phyloP scores from a whole-genome alignment of 768 basidiomycete genomes.

The Clitopilus hobsonii region DNA sequence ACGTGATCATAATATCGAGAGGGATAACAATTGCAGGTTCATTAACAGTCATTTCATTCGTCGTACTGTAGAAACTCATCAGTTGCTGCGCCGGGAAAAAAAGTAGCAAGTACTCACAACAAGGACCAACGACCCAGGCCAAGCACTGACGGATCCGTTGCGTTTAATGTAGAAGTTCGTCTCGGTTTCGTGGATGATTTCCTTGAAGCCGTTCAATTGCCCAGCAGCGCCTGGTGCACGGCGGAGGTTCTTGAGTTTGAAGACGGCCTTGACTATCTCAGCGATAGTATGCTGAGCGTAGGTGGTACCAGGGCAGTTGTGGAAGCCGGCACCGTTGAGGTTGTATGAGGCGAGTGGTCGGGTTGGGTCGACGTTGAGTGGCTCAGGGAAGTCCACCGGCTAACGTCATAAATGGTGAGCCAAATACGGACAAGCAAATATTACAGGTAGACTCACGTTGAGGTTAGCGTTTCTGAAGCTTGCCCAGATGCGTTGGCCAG shows the following conservation, averaged over 20 bases:
- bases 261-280: slow-evolving; percentile 42
- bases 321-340: slow-evolving; percentile 34
- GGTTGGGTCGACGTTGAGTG: slow-evolving; percentile 30
- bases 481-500: slow-evolving; percentile 34
- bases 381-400: slow-evolving; percentile 39
- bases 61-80: slow-evolving; percentile 3
- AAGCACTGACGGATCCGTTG: slow-evolving; percentile 27
- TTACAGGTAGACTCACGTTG: slow-evolving; percentile 21
- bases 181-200: slow-evolving; percentile 26
- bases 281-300: slow-evolving; percentile 33
- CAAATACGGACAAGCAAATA: background rate
- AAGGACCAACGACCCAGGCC: slow-evolving; percentile 33
- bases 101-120: slow-evolving; percentile 19
- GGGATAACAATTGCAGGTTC: background rate
- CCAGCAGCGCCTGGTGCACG: slow-evolving; percentile 43
- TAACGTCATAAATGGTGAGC: slow-evolving; percentile 8
- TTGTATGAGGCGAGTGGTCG: slow-evolving; percentile 27
- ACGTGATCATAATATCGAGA: background rate
- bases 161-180: slow-evolving; percentile 27
- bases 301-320: slow-evolving; percentile 30
- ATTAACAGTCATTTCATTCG: slow-evolving; percentile 2
- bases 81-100: background rate
- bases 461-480: slow-evolving; percentile 40
- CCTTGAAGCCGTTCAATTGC: slow-evolving; percentile 25
- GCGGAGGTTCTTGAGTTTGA: slow-evolving; percentile 38